Conservation (phyloP, 805 yeast species). For the Metschnikowia henanensis region DNA sequence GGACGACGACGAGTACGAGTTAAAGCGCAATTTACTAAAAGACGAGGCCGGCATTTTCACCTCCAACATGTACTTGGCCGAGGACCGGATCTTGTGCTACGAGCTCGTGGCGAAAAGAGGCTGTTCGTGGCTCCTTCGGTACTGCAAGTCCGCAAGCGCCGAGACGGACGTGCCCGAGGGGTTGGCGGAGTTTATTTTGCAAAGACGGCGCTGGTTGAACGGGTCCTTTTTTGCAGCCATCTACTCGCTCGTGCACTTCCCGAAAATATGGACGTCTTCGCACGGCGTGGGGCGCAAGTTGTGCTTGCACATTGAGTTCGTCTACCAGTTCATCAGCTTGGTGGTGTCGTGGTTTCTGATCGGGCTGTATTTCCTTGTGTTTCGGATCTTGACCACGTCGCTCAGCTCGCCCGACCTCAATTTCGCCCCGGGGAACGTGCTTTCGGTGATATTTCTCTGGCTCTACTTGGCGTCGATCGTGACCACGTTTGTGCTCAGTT, state of each 20-base stretch:
- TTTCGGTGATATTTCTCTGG: constrained; percentile 55
- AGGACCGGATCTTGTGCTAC: constrained; percentile 65
- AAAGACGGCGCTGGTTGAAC: constrained; percentile 68
- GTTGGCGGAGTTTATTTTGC: constrained; percentile 60
- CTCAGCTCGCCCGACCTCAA: constrained; percentile 35
- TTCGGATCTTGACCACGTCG: constrained; percentile 60
- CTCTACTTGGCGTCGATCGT: constrained; percentile 56
- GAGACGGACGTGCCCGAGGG: constrained; percentile 70
- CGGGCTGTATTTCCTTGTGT: constrained; percentile 63
- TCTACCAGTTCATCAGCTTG: constrained; percentile 54
- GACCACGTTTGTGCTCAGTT: constrained; percentile 59
- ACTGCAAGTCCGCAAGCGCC: constrained; percentile 62
- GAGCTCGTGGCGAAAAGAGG: constrained; percentile 60
- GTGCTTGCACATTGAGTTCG: constrained; percentile 52
- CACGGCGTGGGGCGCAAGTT: constrained; percentile 53
- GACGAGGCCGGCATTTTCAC: constrained; percentile 57
- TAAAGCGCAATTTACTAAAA: constrained; percentile 35
- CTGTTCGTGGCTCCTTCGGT: constrained; percentile 60
- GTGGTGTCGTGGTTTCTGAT: constrained; percentile 63
- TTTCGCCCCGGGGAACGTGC: constrained; percentile 46
- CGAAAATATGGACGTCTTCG: constrained; percentile 52
- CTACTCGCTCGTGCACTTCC: constrained; percentile 54
- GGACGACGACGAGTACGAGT: constrained; percentile 48
- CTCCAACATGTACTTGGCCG: constrained; percentile 69
- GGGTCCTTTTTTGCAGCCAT: constrained; percentile 70